Conservation (phyloP, 306 rosid species). For the Prunus dulcis region DNA sequence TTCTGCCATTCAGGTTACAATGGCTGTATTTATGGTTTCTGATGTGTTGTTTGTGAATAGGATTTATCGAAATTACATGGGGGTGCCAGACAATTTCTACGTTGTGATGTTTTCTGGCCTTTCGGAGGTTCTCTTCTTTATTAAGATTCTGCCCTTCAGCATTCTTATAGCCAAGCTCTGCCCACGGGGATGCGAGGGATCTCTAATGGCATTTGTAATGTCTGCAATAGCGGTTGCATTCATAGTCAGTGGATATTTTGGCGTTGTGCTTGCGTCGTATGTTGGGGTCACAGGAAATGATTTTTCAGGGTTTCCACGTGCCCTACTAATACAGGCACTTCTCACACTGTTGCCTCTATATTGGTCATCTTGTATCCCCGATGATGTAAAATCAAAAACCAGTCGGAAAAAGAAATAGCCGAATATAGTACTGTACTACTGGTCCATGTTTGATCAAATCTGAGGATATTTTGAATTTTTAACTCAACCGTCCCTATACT, state of each 20-base stretch:
- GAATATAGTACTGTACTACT: background rate
- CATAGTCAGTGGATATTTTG: constrained; percentile 81
- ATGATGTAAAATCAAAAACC: constrained; percentile 37
- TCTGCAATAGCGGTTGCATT: constrained; percentile 70
- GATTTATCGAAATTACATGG: constrained; percentile 49
- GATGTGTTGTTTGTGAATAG: constrained; percentile 81
- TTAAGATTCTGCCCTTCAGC: constrained; percentile 81
- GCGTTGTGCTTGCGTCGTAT: constrained; percentile 70
- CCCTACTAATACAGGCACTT: constrained; percentile 59
- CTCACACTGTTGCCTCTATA: constrained; percentile 66
- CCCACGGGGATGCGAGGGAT: constrained; percentile 91
- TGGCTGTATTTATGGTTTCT: constrained; percentile 74
- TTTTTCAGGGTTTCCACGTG: constrained; percentile 74
- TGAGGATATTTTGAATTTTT: background rate
- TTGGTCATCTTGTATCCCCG: constrained; percentile 79
- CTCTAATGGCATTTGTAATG: constrained; percentile 89
- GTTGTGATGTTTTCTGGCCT: constrained; percentile 77
- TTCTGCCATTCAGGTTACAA: constrained; percentile 57
- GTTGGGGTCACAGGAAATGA: constrained; percentile 59
- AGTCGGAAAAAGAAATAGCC: constrained; percentile 26
- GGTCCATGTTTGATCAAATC: background rate
- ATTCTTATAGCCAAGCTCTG: constrained; percentile 67
- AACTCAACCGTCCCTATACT: background rate
- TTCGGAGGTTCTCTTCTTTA: constrained; percentile 65
- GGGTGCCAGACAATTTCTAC: constrained; percentile 61